Evolutionary conservation across 163 green algal species (phyloP), one percentile per base, ranked within the genome.

Genomic region (Coccomyxa subellipsoidea): DNA sequence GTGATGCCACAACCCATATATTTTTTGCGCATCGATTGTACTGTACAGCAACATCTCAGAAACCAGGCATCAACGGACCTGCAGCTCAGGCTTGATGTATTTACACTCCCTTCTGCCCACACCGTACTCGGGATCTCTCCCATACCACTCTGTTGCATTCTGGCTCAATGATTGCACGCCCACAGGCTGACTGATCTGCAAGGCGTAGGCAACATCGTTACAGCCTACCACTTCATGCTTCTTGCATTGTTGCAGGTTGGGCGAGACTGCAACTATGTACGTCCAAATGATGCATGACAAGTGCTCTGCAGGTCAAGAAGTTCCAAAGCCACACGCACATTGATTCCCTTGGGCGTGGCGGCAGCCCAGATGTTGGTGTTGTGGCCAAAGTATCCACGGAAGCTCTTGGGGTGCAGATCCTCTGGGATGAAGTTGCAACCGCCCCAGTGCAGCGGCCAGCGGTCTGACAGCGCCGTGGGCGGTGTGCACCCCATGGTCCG

Each of bases 281-380:
- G n/a, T n/a, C n/a, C n/a, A n/a, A n/a, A n/a, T n/a, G n/a, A n/a
- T n/a, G n/a, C n/a, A n/a, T n/a, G n/a, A n/a, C n/a, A n/a, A n/a
- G n/a, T n/a, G n/a, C n/a, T n/a, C n/a, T n/a, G n/a, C n/a, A n/a
- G n/a, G n/a, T n/a, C n/a, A n/a, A n/a, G n/a, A n/a, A n/a, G n/a
- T 54, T 54, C 10, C 39, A 54, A 54, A 54, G 8, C 39, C 39
- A 54, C 39, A 54, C 23, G 15, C 4, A 35, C 66, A 18, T 73
- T 27, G 66, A 73, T 73, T 18, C 66, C 66, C 7, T 9, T 73
- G 18, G 3, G 66, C 3, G 29, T 34, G 1, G 5, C 66, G 66
- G 66, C 66, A 23, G 84, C 80, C 88, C 88, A 93, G 8, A 95
- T 40, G 85, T 95, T 95, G 40, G 90, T 94, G 88, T 95, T 95